Evolutionary conservation across 164 flowering plant species (phyloP).

Genomic region (Cinnamomum micranthum): DNA sequence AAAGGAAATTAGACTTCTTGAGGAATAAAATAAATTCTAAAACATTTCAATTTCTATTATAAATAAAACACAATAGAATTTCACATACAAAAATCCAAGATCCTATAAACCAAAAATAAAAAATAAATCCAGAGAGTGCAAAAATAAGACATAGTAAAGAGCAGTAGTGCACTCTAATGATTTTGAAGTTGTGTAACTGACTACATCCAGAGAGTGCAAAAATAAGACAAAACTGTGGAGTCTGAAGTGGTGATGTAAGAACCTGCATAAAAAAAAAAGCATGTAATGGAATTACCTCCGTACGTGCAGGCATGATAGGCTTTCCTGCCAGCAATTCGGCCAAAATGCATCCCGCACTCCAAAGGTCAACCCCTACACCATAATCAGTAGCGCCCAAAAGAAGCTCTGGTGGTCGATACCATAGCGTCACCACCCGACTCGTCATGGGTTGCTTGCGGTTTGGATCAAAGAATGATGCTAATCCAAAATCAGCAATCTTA

Average conservation of each 20-base stretch:
- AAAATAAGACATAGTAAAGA: too few relatives aligned
- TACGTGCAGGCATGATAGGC: constrained; percentile 87
- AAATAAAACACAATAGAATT: too few relatives aligned
- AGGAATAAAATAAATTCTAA: too few relatives aligned
- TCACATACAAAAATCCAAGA: too few relatives aligned
- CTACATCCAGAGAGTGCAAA: neutral
- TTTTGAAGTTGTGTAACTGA: neutral
- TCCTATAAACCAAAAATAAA: too few relatives aligned
- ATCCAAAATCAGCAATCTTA: constrained; percentile 71
- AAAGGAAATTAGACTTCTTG: too few relatives aligned
- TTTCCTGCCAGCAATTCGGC: constrained; percentile 78
- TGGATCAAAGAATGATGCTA: constrained; percentile 43
- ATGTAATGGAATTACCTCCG: constrained; percentile 45
- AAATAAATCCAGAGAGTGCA: too few relatives aligned
- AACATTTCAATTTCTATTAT: too few relatives aligned
- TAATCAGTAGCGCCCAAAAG: constrained; percentile 85
- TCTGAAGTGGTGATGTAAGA: neutral
- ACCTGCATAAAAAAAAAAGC: neutral
- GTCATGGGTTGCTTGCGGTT: constrained; percentile 79
- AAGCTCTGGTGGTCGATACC: constrained; percentile 50
- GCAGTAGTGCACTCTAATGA: too few relatives aligned
- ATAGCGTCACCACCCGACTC: constrained; percentile 40
- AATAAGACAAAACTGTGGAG: neutral
- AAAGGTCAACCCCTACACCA: constrained; percentile 76
- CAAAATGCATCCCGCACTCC: constrained; percentile 88